Evolutionary conservation across 176 grass and related monocot genomes (phyloP).

Genomic region (Carex pumila): DNA sequence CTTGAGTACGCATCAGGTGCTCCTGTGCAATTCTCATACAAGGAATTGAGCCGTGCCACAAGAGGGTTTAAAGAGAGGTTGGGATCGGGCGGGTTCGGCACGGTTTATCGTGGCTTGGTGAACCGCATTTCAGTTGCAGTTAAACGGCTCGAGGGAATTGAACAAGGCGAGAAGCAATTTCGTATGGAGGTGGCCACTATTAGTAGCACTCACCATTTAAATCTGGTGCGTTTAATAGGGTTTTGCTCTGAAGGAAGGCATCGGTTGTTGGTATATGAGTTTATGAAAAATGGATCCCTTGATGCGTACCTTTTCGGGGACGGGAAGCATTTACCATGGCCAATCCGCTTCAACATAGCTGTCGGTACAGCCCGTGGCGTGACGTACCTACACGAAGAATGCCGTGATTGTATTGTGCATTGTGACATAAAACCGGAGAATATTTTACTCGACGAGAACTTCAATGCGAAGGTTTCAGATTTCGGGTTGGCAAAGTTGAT

Average conservation of each 20-base stretch:
- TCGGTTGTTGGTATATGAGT: constrained; percentile 84
- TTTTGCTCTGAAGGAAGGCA: constrained; percentile 98
- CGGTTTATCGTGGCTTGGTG: constrained; percentile 74
- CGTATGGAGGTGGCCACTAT: constrained; percentile 99
- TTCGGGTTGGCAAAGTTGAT: constrained; percentile 90
- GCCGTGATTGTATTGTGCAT: constrained; percentile 94
- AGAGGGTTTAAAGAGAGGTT: constrained; percentile 94
- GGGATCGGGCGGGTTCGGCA: constrained; percentile 74
- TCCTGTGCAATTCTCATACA: constrained; percentile 82
- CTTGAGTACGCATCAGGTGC: constrained; percentile 96
- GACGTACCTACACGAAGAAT: constrained; percentile 98
- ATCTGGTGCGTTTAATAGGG: constrained; percentile 82
- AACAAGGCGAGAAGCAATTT: constrained; percentile 99
- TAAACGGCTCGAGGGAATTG: constrained; percentile 95
- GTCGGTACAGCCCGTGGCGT: constrained; percentile 78
- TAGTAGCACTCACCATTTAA: constrained; percentile 97
- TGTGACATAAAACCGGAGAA: constrained; percentile 99
- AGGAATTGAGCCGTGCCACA: constrained; percentile 58
- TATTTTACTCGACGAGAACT: constrained; percentile 81
- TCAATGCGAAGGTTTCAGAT: constrained; percentile 93
- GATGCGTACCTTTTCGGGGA: constrained; percentile 69
- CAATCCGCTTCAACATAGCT: constrained; percentile 56
- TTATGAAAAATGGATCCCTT: constrained; percentile 95
- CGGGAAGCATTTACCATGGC: constrained; percentile 41
- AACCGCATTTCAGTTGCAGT: constrained; percentile 73